Base-by-base conservation (phyloP, 176 grass and related monocot genomes). In the Aegilops longissima region DNA sequence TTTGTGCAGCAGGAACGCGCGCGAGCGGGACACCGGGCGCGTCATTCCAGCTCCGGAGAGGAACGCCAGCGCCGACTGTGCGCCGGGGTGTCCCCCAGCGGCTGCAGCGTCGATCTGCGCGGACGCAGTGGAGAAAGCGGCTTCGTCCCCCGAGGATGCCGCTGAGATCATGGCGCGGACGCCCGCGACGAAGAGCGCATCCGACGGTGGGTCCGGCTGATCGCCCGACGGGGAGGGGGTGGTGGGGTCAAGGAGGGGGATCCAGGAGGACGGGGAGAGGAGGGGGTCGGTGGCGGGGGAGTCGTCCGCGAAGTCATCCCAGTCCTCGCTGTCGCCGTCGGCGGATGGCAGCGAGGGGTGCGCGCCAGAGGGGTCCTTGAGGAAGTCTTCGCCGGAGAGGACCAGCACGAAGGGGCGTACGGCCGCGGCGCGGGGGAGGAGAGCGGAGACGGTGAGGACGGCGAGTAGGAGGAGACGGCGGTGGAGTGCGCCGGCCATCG, bases 21-120 rank as follows among this genome's bases (percentile, higher is more conserved):
- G 93, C 42, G 92, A 73, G 56, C 89, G 92, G 82, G 89, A 92
- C 3, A 85, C 87, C 21, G 89, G 87, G 33, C 94, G 94, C 70
- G 88, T 73, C 85, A 99, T 88, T 27, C 97, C 94, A 3, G 88
- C 76, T 40, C 88, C 90, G 24, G 88, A 78, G 61, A 99, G 86
- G 81, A 94, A 96, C 54, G 92, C 97, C 18, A 99, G 92, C 24
- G 92, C 89, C 1, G 97, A 99, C 83, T 99, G 97, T 35, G 94
- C 90, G 34, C 85, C 87, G 4, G 94, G 86, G 73, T 90, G 87
- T 1, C 97, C 94, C 18, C 88, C 82, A 2, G 89, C 17, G 20
- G 94, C 90, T 3, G 92, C 92, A 1, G 92, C 94, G 20, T 92
- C 93, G 84, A 99, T 93, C 76, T 96, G 92, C 16, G 90, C 87